Evolutionary conservation across 192 early-diverging fungal species (phyloP).

Genomic region (Lobosporangium transversale): DNA sequence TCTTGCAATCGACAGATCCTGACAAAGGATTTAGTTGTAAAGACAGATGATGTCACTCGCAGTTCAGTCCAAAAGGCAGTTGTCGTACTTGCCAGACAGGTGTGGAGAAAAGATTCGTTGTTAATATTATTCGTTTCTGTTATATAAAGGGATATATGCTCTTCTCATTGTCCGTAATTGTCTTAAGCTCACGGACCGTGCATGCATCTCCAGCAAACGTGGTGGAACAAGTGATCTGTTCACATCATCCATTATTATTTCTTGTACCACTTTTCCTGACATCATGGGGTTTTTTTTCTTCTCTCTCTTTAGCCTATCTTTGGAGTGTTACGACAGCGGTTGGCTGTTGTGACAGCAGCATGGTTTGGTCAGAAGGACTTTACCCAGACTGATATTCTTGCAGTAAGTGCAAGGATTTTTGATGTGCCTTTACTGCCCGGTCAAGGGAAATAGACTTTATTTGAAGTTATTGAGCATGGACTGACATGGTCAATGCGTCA

Average conservation of each 20-base stretch:
- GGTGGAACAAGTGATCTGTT: slow-evolving; percentile 11
- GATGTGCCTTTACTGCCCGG: background rate
- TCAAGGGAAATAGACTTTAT: background rate
- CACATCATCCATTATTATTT: background rate
- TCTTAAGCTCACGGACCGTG: slow-evolving; percentile 1
- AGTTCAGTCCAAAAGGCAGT: slow-evolving; percentile 85
- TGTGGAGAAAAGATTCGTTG: no score
- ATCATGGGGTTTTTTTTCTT: background rate
- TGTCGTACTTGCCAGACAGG: slow-evolving; percentile 76
- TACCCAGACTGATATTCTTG: slow-evolving; percentile 79
- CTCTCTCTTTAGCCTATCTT: slow-evolving; percentile 63
- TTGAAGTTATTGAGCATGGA: no score
- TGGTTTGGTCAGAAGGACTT: slow-evolving; percentile 85
- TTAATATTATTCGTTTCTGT: background rate
- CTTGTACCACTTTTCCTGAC: slow-evolving; percentile 10
- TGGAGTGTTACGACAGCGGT: slow-evolving; percentile 75
- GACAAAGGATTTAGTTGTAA: slow-evolving; percentile 74
- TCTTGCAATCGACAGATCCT: slow-evolving; percentile 85
- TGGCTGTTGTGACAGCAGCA: slow-evolving; percentile 80
- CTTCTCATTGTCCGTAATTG: no score
- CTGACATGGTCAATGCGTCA: background rate
- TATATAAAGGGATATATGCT: background rate
- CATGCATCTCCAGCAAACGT: slow-evolving; percentile 3
- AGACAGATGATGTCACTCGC: slow-evolving; percentile 79
- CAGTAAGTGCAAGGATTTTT: slow-evolving; percentile 48